These are phyloP conservation scores for Cladosporium velox DNA, from an alignment of 2,329 filamentous ascomycete genomes.

Conservation along the genomic window DNA sequence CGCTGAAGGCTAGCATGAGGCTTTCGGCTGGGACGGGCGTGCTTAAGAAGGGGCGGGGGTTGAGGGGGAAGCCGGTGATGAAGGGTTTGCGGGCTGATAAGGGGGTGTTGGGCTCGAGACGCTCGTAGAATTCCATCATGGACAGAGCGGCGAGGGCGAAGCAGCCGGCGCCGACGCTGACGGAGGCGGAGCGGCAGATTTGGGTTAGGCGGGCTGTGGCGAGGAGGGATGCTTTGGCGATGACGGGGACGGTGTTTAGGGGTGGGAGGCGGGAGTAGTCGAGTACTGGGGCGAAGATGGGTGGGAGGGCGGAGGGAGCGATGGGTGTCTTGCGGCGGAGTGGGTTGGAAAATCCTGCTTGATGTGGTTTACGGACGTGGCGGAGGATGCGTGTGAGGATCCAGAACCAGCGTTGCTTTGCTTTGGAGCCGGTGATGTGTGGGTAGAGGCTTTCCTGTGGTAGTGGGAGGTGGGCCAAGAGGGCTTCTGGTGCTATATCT, in stretches of 20 bases:
- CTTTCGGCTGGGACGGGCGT: conserved; percentile 43
- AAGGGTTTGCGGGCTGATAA: conserved; percentile 41
- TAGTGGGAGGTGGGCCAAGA: conserved; percentile 40
- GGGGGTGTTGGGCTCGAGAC: conserved; percentile 33
- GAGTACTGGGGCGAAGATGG: conserved; percentile 40
- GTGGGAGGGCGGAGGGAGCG: conserved; percentile 31
- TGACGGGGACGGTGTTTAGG: conserved; percentile 40
- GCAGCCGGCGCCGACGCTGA: conserved; percentile 47
- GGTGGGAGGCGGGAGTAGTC: conserved; percentile 43
- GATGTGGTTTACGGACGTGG: conserved; percentile 43
- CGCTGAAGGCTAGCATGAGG: conserved; percentile 52
- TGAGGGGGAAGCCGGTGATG: conserved; percentile 50
- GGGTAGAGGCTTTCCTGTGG: conserved; percentile 53
- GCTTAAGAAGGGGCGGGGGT: conserved; percentile 47
- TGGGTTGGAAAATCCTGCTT: conserved; percentile 47
- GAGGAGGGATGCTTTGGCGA: conserved; percentile 35
- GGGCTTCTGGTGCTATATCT: conserved; percentile 25
- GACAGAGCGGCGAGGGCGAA: conserved; percentile 49
- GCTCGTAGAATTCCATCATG: conserved; percentile 50
- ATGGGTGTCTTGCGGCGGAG: conserved; percentile 25
- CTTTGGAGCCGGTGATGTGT: conserved; percentile 39
- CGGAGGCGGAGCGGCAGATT: conserved; percentile 42
- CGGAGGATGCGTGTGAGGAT: conserved; percentile 47
- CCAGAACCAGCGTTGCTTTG: conserved; percentile 52
- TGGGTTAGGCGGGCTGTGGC: conserved; percentile 41